Percentiles rank a stretch among this genome's conserved stretches.
Evolutionary conservation across 106 monocot genomes (phyloP).

Genomic region (Platanthera guangdongensis): DNA sequence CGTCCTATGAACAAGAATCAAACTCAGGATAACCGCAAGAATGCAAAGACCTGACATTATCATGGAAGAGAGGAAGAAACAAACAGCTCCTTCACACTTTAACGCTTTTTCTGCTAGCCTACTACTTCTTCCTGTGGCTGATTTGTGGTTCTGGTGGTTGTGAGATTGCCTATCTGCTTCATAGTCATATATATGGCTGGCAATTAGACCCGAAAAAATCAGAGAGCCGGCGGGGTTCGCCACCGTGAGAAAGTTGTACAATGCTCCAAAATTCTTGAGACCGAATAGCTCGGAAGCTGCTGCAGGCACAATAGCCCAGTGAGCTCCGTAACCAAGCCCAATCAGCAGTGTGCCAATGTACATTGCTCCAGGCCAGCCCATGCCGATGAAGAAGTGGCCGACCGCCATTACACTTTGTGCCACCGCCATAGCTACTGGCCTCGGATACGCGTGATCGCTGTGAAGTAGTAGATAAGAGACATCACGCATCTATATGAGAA

Average conservation of each 20-base stretch:
- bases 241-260: conserved; percentile 72
- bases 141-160: conserved; percentile 8
- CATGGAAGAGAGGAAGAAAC: conserved; percentile 68
- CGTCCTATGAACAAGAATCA: conserved; percentile 63
- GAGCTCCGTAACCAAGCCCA: conserved; percentile 71
- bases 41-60: conserved; percentile 75
- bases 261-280: conserved; percentile 50
- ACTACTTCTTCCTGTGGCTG: conserved; percentile 1
- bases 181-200: conserved; percentile 58
- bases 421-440: conserved; percentile 44
- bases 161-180: conserved; percentile 60
- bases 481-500: background rate
- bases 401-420: conserved; percentile 59
- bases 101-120: conserved; percentile 14
- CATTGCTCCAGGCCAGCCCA: conserved; percentile 73
- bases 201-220: conserved; percentile 61
- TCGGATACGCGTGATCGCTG: conserved; percentile 68
- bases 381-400: conserved; percentile 65
- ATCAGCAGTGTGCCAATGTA: conserved; percentile 59
- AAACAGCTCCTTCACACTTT: conserved; percentile 40
- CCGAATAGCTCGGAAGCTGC: conserved; percentile 72
- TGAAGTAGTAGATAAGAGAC: background rate
- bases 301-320: conserved; percentile 80
- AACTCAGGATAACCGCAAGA: conserved; percentile 46
- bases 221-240: conserved; percentile 66